Evolutionary conservation across 2,329 filamentous ascomycete genomes (phyloP).

Genomic region (Sarocladium kiliense): DNA sequence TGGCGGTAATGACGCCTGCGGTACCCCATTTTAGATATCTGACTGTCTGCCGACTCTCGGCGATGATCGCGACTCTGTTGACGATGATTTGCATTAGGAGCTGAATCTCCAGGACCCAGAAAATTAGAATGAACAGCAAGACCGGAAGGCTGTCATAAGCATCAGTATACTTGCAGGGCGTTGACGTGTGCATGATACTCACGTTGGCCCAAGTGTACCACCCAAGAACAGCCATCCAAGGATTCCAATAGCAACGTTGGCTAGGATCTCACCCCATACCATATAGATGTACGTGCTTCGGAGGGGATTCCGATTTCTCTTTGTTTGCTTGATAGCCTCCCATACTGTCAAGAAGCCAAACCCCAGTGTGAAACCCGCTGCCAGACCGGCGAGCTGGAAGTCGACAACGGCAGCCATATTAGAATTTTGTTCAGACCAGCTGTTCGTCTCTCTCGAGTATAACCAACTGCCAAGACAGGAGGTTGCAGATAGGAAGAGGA

Average conservation of each 20-base stretch:
- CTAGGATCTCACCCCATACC: constrained; percentile 39
- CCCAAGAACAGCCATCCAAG: constrained; percentile 34
- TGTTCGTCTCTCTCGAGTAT: too few species aligned
- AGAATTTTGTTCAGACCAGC: too few species aligned
- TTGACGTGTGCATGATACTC: too few species aligned
- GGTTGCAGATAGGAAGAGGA: too few species aligned
- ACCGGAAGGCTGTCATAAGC: constrained; percentile 21
- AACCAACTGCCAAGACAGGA: too few species aligned
- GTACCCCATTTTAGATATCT: constrained; percentile 40
- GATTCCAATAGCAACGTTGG: constrained; percentile 32
- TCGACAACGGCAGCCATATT: constrained; percentile 13
- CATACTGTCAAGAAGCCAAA: constrained; percentile 35
- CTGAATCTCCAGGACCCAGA: constrained; percentile 43
- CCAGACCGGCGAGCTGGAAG: constrained; percentile 24
- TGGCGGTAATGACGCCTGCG: constrained; percentile 35
- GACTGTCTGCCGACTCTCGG: constrained; percentile 32
- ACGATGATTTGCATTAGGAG: constrained; percentile 50
- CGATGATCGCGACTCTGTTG: constrained; percentile 46
- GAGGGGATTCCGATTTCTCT: constrained; percentile 26
- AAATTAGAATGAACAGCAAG: constrained; percentile 29
- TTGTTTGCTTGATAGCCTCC: constrained; percentile 36
- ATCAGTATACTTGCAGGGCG: too few species aligned
- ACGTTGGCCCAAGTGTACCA: constrained; percentile 26
- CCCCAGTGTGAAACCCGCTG: constrained; percentile 30
- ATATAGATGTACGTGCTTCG: constrained; percentile 36